Base-by-base conservation (phyloP, 352 stramenopile species). In the Globisporangium spiculum region DNA sequence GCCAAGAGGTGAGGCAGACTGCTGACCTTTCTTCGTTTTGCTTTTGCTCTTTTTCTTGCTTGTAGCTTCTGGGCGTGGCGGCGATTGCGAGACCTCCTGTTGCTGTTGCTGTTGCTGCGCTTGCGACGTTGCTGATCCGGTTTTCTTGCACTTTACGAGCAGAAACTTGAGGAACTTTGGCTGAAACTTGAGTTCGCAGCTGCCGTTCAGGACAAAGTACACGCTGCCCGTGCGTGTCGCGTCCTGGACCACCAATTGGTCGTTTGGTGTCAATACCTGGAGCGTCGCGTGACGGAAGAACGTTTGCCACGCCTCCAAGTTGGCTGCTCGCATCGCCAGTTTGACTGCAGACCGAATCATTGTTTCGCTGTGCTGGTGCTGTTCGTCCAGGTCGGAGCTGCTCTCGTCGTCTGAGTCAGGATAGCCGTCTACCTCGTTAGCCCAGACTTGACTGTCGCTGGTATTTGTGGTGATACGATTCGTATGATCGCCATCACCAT, bases 121-220 rank as follows among this genome's bases (percentile, higher is more conserved):
- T 41, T 18, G 24, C 16, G 50, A 34, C 24, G 52, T 18, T 52
- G 44, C 16, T 52, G 44, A 9, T 5, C 20, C 48, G 57, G 10
- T 10, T 75, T 66, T 18, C 66, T 32, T 73, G 16, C 69, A 68
- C 14, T 65, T 61, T 24, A 65, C 38, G 36, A 76, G 50, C 6
- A 81, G 55, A 8, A 70, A 44, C 6, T 74, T 61, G 5, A 79
- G 60, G 41, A 81, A 75, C 54, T 75, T 74, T 10, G 75, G 67
- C 44, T 70, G 63, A 20, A 76, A 79, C 10, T 66, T 14, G 10
- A 77, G 46, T 5, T 81, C 69, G 53, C 75, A 81, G 24, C 54
- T 56, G 14, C 75, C 75, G 18, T 63, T 75, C 22, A 80, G 41
- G 32, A 82, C 67, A 8, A 84, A 72, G 58, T 74, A 80, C 1